These are phyloP conservation scores for Candida glucosophila DNA, from an alignment of 1,139 yeast species.

Conservation along the genomic window DNA sequence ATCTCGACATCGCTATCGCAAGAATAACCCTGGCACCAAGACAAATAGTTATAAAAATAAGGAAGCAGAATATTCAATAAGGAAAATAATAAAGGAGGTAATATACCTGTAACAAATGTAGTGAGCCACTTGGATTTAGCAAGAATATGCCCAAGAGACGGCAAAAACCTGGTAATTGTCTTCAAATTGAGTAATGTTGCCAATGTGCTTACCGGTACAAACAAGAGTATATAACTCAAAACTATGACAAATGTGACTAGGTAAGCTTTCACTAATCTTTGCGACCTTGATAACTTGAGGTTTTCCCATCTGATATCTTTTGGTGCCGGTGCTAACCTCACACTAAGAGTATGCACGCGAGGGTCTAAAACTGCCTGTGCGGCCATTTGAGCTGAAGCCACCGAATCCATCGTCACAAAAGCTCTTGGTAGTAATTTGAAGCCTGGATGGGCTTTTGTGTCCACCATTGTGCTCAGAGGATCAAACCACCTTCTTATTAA, in stretches of 20 bases:
- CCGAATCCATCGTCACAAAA: conserved; percentile 75
- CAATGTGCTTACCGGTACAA: conserved; percentile 65
- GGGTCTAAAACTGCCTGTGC: conserved; percentile 80
- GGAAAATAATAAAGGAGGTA: conserved; percentile 71
- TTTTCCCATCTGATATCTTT: conserved; percentile 73
- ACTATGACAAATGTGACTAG: conserved; percentile 55
- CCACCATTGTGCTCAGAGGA: conserved; percentile 16
- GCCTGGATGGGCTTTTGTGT: conserved; percentile 15
- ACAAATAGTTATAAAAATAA: conserved; percentile 57
- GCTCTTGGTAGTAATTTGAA: conserved; percentile 53
- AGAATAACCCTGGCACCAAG: conserved; percentile 61
- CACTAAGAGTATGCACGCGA: conserved; percentile 61
- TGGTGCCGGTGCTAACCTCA: conserved; percentile 73
- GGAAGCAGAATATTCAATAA: conserved; percentile 61
- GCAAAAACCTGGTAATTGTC: conserved; percentile 68
- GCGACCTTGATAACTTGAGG: conserved; percentile 50
- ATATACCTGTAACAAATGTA: conserved; percentile 61
- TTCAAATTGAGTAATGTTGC: conserved; percentile 67
- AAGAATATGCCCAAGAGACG: conserved; percentile 53
- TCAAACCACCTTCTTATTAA: conserved; percentile 24
- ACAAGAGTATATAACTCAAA: conserved; percentile 51
- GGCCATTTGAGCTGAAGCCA: conserved; percentile 80
- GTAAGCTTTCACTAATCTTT: conserved; percentile 48
- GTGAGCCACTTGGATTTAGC: conserved; percentile 60
- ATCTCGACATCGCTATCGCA: conserved; percentile 72